Percentiles rank a stretch among this genome's conserved stretches.
Conservation (phyloP, 2,329 filamentous ascomycete genomes). For the Fusarium udum region DNA sequence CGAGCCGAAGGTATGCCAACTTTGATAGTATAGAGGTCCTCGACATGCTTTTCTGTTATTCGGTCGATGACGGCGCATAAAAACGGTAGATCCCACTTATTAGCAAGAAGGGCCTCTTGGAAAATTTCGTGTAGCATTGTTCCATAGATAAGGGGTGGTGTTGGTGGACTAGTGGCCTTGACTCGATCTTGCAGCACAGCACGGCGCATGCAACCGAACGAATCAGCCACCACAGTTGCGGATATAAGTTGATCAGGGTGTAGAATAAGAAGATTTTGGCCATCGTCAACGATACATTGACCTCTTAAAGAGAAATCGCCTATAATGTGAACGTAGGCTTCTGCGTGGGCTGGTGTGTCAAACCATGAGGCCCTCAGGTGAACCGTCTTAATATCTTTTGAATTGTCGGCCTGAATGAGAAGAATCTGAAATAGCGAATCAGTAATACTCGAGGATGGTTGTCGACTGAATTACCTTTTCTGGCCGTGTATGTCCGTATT, state of each 20-base stretch:
- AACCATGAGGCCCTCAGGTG: conserved; percentile 87
- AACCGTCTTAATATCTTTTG: conserved; percentile 72
- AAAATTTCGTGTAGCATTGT: conserved; percentile 96
- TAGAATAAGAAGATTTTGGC: conserved; percentile 84
- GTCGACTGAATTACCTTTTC: conserved; percentile 73
- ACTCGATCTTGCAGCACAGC: conserved; percentile 95
- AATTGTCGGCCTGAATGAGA: conserved; percentile 81
- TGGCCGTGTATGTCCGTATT: conserved; percentile 64
- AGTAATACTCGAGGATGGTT: conserved; percentile 7
- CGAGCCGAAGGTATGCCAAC: conserved; percentile 76
- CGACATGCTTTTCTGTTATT: conserved; percentile 80
- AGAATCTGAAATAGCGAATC: conserved; percentile 67
- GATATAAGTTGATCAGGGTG: conserved; percentile 97
- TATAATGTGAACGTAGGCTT: conserved; percentile 86
- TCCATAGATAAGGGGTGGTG: conserved; percentile 86
- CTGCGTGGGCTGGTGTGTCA: conserved; percentile 77
- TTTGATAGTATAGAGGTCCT: conserved; percentile 89
- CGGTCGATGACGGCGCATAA: conserved; percentile 72
- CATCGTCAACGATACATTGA: conserved; percentile 84
- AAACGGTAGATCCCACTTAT: conserved; percentile 79
- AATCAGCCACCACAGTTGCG: conserved; percentile 94
- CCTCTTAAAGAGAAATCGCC: conserved; percentile 76
- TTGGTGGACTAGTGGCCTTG: conserved; percentile 85
- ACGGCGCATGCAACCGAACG: conserved; percentile 88
- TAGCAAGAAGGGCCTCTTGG: conserved; percentile 85